Evolutionary conservation across 352 stramenopile species (phyloP).

Genomic region (Pythium brassicae): DNA sequence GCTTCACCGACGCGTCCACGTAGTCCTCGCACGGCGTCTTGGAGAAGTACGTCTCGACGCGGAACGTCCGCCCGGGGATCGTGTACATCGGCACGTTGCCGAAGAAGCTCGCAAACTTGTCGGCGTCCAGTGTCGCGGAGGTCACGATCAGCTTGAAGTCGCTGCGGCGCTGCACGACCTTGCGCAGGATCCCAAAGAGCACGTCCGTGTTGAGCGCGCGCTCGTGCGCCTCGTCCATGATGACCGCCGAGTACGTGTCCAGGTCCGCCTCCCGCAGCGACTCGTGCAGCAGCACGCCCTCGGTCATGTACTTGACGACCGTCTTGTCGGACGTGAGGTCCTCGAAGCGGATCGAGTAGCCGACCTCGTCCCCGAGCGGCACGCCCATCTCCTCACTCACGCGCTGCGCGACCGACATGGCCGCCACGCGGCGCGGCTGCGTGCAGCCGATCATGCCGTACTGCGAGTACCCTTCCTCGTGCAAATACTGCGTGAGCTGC

Average conservation of each 20-base stretch:
- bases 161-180: slow-evolving; percentile 83
- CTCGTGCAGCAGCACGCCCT: slow-evolving; percentile 91
- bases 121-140: slow-evolving; percentile 96
- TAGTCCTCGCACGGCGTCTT: slow-evolving; percentile 97
- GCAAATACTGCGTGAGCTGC: slow-evolving; percentile 95
- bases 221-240: slow-evolving; percentile 96
- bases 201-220: slow-evolving; percentile 94
- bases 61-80: slow-evolving; percentile 91
- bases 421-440: slow-evolving; percentile 97
- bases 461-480: slow-evolving; percentile 87
- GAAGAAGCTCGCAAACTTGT: slow-evolving; percentile 98
- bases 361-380: slow-evolving; percentile 87
- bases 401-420: slow-evolving; percentile 98
- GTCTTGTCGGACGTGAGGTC: slow-evolving; percentile 94
- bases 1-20: slow-evolving; percentile 97
- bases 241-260: slow-evolving; percentile 85
- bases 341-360: slow-evolving; percentile 94
- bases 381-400: slow-evolving; percentile 98
- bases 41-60: slow-evolving; percentile 82
- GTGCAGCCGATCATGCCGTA: slow-evolving; percentile 95
- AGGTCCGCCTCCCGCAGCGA: slow-evolving; percentile 87
- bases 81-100: slow-evolving; percentile 96
- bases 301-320: slow-evolving; percentile 97
- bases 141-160: slow-evolving; percentile 93
- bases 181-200: slow-evolving; percentile 91